phyloP scores from a whole-genome alignment of 2,329 filamentous ascomycete genomes.

The Diaporthe sp. region DNA sequence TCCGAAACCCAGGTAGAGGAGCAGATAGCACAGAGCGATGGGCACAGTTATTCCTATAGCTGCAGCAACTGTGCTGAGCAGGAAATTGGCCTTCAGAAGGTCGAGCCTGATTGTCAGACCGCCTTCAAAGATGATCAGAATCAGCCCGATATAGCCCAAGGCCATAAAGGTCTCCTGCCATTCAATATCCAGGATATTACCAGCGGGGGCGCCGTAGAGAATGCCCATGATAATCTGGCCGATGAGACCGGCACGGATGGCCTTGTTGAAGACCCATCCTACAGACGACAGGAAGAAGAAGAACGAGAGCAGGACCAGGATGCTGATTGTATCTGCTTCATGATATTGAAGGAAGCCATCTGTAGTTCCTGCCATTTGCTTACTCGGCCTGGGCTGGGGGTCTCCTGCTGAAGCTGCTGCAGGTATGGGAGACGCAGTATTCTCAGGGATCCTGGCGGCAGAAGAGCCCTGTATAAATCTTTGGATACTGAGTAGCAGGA shows the following conservation, averaged over 20 bases:
- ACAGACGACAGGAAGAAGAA: conserved; percentile 54
- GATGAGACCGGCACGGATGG: conserved; percentile 56
- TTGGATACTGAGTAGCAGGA: not conserved
- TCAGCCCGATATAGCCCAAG: conserved; percentile 58
- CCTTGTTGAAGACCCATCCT: conserved; percentile 52
- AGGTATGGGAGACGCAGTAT: not conserved
- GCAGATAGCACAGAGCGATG: conserved; percentile 55
- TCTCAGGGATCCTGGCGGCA: not conserved
- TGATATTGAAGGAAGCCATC: conserved; percentile 50
- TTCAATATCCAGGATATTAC: conserved; percentile 51
- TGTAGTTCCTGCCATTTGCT: conserved; percentile 12
- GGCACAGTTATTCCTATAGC: conserved; percentile 56
- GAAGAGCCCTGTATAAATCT: not conserved
- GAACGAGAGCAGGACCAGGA: conserved; percentile 55
- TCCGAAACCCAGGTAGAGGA: conserved; percentile 55
- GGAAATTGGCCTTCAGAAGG: conserved; percentile 55
- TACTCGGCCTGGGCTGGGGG: not conserved
- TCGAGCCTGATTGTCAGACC: conserved; percentile 57
- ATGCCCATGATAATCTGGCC: conserved; percentile 59
- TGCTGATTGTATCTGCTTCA: conserved; percentile 50
- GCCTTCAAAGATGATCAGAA: conserved; percentile 63
- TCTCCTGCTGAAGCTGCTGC: not conserved
- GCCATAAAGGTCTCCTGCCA: conserved; percentile 59
- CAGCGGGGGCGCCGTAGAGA: conserved; percentile 56
- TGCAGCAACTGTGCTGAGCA: conserved; percentile 53